Evolutionary conservation across 768 basidiomycete species (phyloP), one percentile per base, ranked within the genome.

Genomic region (Podaxis sp.): DNA sequence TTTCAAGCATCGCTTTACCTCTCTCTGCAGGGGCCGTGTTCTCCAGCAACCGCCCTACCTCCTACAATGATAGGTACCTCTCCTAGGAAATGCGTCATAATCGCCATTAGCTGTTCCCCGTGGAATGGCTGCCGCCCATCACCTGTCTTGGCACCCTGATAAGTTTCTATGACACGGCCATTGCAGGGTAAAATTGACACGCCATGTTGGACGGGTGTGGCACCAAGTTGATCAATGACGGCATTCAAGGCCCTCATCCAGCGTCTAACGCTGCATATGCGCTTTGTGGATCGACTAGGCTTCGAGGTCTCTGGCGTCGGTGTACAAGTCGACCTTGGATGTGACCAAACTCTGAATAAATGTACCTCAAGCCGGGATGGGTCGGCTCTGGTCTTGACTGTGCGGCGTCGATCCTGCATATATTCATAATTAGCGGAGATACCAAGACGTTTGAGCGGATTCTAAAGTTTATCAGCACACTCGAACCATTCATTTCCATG

Each of bases 301-400:
- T 73, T 72, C 64, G 65, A 62, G 41, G 68, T 70, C 4, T 67
- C 70, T 41, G 70, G 71, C 49, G 70, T 75, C 22, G 72, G 66
- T 19, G 72, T 74, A 67, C 74, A 74, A 61, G 72, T 74, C 27
- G 73, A 73, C 57, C 72, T 75, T 59, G 73, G 72, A 15, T 66
- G 66, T 15, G 72, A 73, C 25, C 1, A 72, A 75, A 15, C 73
- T 73, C 41, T 74, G 71, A 72, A 72, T 65, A 63, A 73, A 72
- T 29, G 70, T 74, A 7, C 73, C 73, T 57, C 73, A 2, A 73
- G 71, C 53, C 67, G 65, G 57, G 71, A 19, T 46, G 43, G 19
- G n/a, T 19, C 2, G 17, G n/a, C 17, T 46, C 17, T 46, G 43
- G 7, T 8, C 43, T 19, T 46, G n/a, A 6, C 13, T 43, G n/a